Percentiles rank a stretch among this genome's conserved stretches.
Conservation (phyloP, 495 filamentous ascomycete genomes). For the Parachaetomium inaequale region DNA sequence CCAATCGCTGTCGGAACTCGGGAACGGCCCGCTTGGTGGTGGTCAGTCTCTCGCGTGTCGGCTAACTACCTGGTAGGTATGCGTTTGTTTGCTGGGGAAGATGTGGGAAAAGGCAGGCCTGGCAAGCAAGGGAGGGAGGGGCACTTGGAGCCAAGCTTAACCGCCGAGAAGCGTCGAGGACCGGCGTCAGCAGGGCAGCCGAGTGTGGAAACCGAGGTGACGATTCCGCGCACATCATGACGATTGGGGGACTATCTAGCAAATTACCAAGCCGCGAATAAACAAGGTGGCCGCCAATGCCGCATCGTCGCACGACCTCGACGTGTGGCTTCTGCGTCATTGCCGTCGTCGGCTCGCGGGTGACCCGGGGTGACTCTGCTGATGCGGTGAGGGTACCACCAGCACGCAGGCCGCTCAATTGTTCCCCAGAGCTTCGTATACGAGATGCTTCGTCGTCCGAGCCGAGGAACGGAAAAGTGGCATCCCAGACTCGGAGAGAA, state of each 20-base stretch:
- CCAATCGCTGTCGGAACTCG: too few relatives aligned
- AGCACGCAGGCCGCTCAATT: background rate
- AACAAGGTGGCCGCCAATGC: background rate
- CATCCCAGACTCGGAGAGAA: too few relatives aligned
- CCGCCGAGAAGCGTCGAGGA: background rate
- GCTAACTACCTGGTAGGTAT: too few relatives aligned
- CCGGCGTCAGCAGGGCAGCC: background rate
- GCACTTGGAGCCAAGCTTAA: background rate
- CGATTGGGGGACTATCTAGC: background rate
- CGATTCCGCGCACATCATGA: background rate
- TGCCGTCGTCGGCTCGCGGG: background rate
- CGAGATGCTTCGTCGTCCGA: background rate
- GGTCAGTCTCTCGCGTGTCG: too few relatives aligned
- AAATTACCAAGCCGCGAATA: slow-evolving; percentile 3
- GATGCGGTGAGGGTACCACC: background rate
- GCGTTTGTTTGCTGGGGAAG: background rate
- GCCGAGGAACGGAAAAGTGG: background rate
- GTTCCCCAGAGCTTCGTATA: background rate
- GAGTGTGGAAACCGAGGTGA: background rate
- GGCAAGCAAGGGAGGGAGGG: background rate
- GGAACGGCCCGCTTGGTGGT: too few relatives aligned
- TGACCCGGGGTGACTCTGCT: background rate
- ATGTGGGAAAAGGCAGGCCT: background rate
- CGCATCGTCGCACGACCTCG: background rate
- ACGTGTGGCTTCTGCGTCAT: background rate